Base-by-base conservation (phyloP, 2,329 filamentous ascomycete species). In the Aspergillus ochraceus region DNA sequence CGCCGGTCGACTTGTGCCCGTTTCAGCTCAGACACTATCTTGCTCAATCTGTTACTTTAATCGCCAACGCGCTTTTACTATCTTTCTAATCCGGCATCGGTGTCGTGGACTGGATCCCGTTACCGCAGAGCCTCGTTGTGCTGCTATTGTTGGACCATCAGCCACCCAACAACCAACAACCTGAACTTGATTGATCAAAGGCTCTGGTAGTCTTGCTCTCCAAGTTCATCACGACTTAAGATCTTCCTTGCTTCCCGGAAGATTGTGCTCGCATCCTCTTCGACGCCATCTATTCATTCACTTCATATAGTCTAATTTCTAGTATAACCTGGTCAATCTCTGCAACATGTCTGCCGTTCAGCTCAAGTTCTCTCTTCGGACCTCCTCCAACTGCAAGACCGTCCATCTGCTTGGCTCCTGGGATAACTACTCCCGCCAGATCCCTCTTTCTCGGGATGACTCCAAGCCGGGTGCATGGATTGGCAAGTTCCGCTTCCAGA, bases 381-480 rank as follows among this genome's bases (percentile, higher is more conserved):
- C 96, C 78, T 97, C 93, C 75, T 88, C 91, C 76, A 92, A 92
- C 81, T 92, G 96, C 86, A 97, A 97, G 88, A 94, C 93, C 74
- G 94, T 97, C 76, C 94, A 98, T 77, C 86, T 99, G 69, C 90
- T 98, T 80, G 94, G 94, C 74, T 98, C 94, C 69, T 99, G 94
- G 94, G 95, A 99, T 84, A 91, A 91, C 84, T 99, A 99, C 86
- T 84, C 86, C 70, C 91, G 92, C 68, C 94, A 97, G 81, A 91
- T 97, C 71, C 94, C 94, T 58, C 90, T 98, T 70, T 92, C 92
- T 80, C 93, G 92, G 83, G 92, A 97, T 79, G 81, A 83, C 74
- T 86, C 89, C 80, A 97, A 97, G 84, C 87, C 90, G 59, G 92
- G 92, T 75, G 90, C 90, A 70, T 98, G 94, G 92, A 91, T 93